Evolutionary conservation across 1,284 basidiomycete species (phyloP), one percentile per base, ranked within the genome.

Genomic region (Microbotryomycetes sp.): DNA sequence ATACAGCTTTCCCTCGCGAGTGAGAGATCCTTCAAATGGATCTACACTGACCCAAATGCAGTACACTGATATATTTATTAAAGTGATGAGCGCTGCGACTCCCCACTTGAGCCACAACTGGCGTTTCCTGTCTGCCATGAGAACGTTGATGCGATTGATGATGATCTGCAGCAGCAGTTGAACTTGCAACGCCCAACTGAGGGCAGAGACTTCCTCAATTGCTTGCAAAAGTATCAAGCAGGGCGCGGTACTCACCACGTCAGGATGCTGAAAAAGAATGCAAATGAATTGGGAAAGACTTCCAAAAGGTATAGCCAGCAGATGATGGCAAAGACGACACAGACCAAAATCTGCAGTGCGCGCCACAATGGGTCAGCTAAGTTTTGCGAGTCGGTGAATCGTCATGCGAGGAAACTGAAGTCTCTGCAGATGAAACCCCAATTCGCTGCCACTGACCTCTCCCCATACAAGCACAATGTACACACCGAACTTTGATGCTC

Each of bases 11-110:
- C n/a, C n/a, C n/a, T n/a, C n/a, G n/a, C n/a, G n/a, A n/a, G n/a
- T n/a, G n/a, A n/a, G n/a, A n/a, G n/a, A n/a, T n/a, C n/a, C n/a
- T n/a, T n/a, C n/a, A n/a, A n/a, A n/a, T n/a, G n/a, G n/a, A n/a
- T n/a, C n/a, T n/a, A n/a, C n/a, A n/a, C n/a, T n/a, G n/a, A n/a
- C 50, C 68, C 68, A 65, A 36, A 69, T 69, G 31, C 63, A 65
- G 55, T 62, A 62, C 16, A 65, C 63, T 1, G 63, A 59, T 19
- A 67, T 59, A 45, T 70, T 67, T 50, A 70, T 67, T 1, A 45
- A n/a, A 0, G 59, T 59, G 15, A 69, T 67, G 15, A 64, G 56
- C 4, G 32, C 49, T 1, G 65, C 68, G 19, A 65, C 53, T 6
- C 54, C 62, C 26, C 51, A 65, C 45, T 70, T 70, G 9, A 70